phyloP scores from a whole-genome alignment of 768 basidiomycete species.

The Paxillus rubicundulus region DNA sequence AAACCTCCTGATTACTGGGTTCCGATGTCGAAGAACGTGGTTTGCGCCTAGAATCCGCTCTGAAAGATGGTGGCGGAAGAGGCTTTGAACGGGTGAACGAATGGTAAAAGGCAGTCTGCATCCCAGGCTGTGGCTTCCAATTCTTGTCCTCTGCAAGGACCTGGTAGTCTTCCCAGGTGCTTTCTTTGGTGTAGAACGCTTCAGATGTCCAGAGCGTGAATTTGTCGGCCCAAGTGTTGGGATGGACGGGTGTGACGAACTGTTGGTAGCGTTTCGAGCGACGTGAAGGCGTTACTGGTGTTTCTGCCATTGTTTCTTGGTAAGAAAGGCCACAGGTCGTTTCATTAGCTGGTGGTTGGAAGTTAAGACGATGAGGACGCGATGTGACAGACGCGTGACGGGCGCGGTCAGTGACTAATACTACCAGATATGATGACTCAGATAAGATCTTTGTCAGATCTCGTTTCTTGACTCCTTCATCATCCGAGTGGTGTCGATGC shows the following conservation, averaged over 20 bases:
- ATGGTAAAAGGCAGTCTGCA: conserved; percentile 28
- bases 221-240: conserved; percentile 26
- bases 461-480: too few relatives aligned
- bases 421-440: conserved; percentile 4
- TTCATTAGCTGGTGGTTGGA: too few relatives aligned
- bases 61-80: conserved; percentile 14
- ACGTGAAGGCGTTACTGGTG: conserved; percentile 31
- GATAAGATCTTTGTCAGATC: neutral
- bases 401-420: conserved; percentile 10
- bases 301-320: neutral
- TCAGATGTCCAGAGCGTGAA: conserved; percentile 28
- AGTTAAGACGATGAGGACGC: conserved; percentile 3
- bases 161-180: conserved; percentile 26
- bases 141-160: conserved; percentile 24
- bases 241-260: conserved; percentile 28
- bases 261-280: conserved; percentile 38
- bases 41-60: conserved; percentile 6
- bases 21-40: conserved; percentile 9
- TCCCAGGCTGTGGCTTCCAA: conserved; percentile 17
- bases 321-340: too few relatives aligned
- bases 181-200: conserved; percentile 18
- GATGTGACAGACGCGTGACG: conserved; percentile 15
- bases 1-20: conserved; percentile 30
- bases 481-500: neutral
- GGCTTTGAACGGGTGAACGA: conserved; percentile 26